A percentile compares a stretch with the other conserved stretches of the same genome.
Evolutionary conservation across 2,329 filamentous ascomycete genomes (phyloP).

Genomic region (Neocatenulostroma microsporum): DNA sequence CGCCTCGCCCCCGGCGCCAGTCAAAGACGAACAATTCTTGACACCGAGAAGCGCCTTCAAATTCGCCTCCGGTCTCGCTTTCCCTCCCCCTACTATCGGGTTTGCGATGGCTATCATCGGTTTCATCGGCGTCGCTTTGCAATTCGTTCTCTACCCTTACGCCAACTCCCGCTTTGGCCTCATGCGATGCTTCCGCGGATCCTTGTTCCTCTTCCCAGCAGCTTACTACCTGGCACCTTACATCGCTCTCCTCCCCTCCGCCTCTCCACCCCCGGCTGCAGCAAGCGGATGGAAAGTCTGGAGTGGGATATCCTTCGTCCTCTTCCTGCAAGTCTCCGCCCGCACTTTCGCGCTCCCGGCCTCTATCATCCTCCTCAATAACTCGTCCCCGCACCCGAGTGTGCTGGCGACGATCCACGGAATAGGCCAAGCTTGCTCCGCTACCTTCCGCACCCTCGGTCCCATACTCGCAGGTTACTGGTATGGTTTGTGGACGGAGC

Average conservation of each 20-base stretch:
- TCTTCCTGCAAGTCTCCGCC: constrained; percentile 62
- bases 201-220: constrained; percentile 61
- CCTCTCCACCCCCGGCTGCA: constrained; percentile 41
- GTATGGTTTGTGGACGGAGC: constrained; percentile 46
- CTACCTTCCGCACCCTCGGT: constrained; percentile 48
- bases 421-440: constrained; percentile 49
- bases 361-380: constrained; percentile 51
- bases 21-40: constrained; percentile 17
- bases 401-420: constrained; percentile 54
- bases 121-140: constrained; percentile 63
- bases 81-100: constrained; percentile 64
- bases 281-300: constrained; percentile 53
- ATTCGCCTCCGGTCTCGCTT: constrained; percentile 67
- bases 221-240: constrained; percentile 64
- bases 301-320: constrained; percentile 55
- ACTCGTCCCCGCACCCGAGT: constrained; percentile 48
- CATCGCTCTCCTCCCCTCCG: constrained; percentile 58
- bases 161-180: constrained; percentile 62
- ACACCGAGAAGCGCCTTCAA: constrained; percentile 39
- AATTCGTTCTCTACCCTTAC: constrained; percentile 62
- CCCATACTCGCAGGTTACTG: constrained; percentile 49
- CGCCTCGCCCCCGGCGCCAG: constrained; percentile 25
- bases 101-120: constrained; percentile 70
- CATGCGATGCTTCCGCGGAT: constrained; percentile 57
- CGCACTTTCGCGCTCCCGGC: constrained; percentile 60